Conservation (phyloP, 2,329 filamentous ascomycete genomes). For the Epichloe sibirici region DNA sequence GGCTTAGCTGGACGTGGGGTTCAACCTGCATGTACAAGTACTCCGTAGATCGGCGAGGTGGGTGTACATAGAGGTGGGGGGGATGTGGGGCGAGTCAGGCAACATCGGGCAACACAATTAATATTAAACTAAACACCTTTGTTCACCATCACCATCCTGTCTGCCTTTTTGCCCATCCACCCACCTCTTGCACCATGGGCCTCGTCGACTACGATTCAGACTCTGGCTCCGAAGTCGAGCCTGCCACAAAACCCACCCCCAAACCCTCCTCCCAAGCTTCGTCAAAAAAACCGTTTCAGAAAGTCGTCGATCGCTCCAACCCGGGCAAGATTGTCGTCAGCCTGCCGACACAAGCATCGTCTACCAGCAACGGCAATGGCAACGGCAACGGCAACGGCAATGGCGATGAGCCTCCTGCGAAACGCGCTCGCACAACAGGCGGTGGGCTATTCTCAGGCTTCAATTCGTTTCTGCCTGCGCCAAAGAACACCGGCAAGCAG, state of each 20-base stretch:
- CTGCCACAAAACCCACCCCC: constrained; percentile 16
- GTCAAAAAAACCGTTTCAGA: constrained; percentile 55
- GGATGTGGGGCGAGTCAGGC: too few species aligned
- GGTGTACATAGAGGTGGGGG: too few species aligned
- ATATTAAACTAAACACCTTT: background rate
- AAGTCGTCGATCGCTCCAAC: constrained; percentile 70
- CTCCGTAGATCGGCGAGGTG: too few species aligned
- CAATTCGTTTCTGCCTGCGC: constrained; percentile 75
- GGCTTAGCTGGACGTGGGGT: too few species aligned
- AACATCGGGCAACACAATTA: background rate
- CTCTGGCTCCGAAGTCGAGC: constrained; percentile 46
- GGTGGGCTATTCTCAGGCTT: constrained; percentile 65
- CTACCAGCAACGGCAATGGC: constrained; percentile 20
- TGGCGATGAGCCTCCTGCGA: constrained; percentile 43
- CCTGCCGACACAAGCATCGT: constrained; percentile 43
- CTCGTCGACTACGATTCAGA: constrained; percentile 58
- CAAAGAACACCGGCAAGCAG: constrained; percentile 47
- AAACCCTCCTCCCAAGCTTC: constrained; percentile 16
- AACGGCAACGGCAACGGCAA: constrained; percentile 16
- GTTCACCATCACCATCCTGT: background rate
- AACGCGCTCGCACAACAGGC: constrained; percentile 48
- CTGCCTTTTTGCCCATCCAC: background rate
- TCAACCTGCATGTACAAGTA: too few species aligned
- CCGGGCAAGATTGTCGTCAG: constrained; percentile 75
- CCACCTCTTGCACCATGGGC: constrained; percentile 43